Base-by-base conservation (phyloP, 352 stramenopile species). In the Phytopythium boreale region DNA sequence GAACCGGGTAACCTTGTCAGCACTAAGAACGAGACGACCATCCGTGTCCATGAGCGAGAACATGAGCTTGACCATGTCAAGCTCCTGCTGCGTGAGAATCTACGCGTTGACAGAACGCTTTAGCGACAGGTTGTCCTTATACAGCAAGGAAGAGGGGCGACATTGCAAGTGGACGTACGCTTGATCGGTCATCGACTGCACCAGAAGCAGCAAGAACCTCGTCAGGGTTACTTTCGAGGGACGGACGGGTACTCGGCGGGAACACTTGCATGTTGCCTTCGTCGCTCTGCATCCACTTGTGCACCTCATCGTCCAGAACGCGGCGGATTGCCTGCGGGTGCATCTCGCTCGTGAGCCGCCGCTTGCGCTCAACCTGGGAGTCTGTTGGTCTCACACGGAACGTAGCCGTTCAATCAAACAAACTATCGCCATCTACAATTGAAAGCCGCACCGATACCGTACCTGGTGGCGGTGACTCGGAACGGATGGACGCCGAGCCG, bases 41-140 rank as follows among this genome's bases (percentile, higher is more conserved):
- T 93, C 82, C 9, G 81, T 86, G 62, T 95, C 86, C 63, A 95
- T 84, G 8, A 95, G 69, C 19, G 82, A 89, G 52, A 95, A 95
- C 36, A 90, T 83, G 2, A 95, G 63, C 60, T 95, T 95, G 24
- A 90, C 71, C 56, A 83, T 88, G 41, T 95, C 82, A 8, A 95
- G 70, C 62, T 95, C 84, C 60, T 82, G 57, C 15, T 68, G 56
- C 6, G 74, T 74, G n/a, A 95, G 78, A 2, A 75, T 60, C 84
- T 90, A 36, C 7, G 39, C 19, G 20, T 39, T 24, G 14, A 39
- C 50, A 56, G 24, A n/a, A 49, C 3, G 2, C 14, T 12, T 49
- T 49, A 49, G 19, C 19, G 19, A 26, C 7, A 47, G 14, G 19
- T 10, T 10, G 22, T 2, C 19, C 41, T 15, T 2, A 47, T 12